Percentiles rank a stretch among this genome's conserved stretches.
phyloP scores from a whole-genome alignment of 768 basidiomycete species.

The Cyclocybe aegerita region DNA sequence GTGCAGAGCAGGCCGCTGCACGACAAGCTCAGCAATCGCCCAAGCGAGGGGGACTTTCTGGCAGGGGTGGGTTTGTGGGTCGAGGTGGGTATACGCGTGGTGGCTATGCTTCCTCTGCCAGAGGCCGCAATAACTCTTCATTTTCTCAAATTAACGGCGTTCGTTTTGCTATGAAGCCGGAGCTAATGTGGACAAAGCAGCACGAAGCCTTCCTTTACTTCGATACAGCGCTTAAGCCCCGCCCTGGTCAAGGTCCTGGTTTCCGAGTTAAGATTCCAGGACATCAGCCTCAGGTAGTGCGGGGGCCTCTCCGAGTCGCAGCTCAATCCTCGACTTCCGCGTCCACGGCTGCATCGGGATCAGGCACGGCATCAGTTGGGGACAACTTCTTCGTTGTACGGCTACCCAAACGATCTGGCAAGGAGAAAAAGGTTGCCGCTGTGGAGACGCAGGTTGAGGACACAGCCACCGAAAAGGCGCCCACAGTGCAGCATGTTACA shows the following conservation, averaged over 20 bases:
- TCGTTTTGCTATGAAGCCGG: conserved; percentile 78
- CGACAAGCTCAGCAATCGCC: conserved; percentile 17
- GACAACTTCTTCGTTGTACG: conserved; percentile 54
- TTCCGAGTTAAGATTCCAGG: conserved; percentile 69
- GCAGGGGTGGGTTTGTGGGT: conserved; percentile 45
- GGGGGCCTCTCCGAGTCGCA: conserved; percentile 28
- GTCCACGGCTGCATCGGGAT: conserved; percentile 16
- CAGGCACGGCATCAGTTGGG: conserved; percentile 30
- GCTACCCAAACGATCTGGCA: conserved; percentile 43
- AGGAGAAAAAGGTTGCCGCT: conserved; percentile 29
- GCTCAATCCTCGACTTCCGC: conserved; percentile 15
- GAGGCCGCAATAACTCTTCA: conserved; percentile 28
- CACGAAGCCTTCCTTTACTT: conserved; percentile 73
- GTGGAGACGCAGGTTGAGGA: conserved; percentile 27
- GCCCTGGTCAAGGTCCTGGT: conserved; percentile 51
- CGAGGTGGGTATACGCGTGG: conserved; percentile 45
- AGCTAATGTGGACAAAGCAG: conserved; percentile 82
- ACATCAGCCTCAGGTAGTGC: conserved; percentile 37
- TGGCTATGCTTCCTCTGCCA: conserved; percentile 32
- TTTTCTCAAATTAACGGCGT: conserved; percentile 41
- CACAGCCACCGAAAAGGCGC: conserved; percentile 51
- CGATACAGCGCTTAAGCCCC: conserved; percentile 57
- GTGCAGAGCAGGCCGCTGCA: conserved; percentile 22
- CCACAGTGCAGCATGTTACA: conserved; percentile 52
- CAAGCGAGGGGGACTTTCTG: conserved; percentile 35